A percentile compares a stretch with the other conserved stretches of the same genome.
phyloP scores from a whole-genome alignment of 805 yeast species.

The Candida hungchunana region DNA sequence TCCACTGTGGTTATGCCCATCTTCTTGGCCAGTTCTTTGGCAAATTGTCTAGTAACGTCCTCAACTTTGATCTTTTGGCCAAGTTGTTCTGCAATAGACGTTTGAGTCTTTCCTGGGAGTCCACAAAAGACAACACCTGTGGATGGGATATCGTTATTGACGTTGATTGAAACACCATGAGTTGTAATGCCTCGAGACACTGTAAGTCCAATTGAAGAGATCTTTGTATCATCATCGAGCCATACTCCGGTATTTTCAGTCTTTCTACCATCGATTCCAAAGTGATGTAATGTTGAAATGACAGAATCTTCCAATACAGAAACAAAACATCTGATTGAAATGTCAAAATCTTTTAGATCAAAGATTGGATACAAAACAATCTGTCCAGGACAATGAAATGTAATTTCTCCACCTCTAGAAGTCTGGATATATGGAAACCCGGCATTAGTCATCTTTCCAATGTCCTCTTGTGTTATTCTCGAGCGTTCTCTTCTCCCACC shows the following conservation, averaged over 20 bases:
- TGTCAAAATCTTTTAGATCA: constrained; percentile 58
- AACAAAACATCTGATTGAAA: constrained; percentile 64
- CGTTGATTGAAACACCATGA: constrained; percentile 86
- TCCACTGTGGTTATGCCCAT: constrained; percentile 37
- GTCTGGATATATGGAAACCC: constrained; percentile 72
- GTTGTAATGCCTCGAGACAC: constrained; percentile 80
- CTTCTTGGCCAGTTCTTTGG: constrained; percentile 37
- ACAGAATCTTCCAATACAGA: constrained; percentile 56
- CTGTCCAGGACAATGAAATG: constrained; percentile 97
- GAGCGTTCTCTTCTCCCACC: constrained; percentile 82
- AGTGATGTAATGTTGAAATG: constrained; percentile 40
- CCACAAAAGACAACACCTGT: constrained; percentile 79
- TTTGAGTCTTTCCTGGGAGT: constrained; percentile 55
- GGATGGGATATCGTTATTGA: constrained; percentile 63
- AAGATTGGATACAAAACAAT: constrained; percentile 77
- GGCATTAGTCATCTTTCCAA: constrained; percentile 26
- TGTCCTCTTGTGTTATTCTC: constrained; percentile 32
- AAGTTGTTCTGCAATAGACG: constrained; percentile 39
- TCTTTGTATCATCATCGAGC: constrained; percentile 55
- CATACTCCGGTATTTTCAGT: constrained; percentile 88
- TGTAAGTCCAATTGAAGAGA: constrained; percentile 88
- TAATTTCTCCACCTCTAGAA: constrained; percentile 91
- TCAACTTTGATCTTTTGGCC: constrained; percentile 22
- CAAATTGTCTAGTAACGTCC: constrained; percentile 42
- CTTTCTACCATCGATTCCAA: constrained; percentile 38